Evolutionary conservation across 1,284 basidiomycete genomes (phyloP), one percentile per base, ranked within the genome.

Genomic region (Malassezia furfur): DNA sequence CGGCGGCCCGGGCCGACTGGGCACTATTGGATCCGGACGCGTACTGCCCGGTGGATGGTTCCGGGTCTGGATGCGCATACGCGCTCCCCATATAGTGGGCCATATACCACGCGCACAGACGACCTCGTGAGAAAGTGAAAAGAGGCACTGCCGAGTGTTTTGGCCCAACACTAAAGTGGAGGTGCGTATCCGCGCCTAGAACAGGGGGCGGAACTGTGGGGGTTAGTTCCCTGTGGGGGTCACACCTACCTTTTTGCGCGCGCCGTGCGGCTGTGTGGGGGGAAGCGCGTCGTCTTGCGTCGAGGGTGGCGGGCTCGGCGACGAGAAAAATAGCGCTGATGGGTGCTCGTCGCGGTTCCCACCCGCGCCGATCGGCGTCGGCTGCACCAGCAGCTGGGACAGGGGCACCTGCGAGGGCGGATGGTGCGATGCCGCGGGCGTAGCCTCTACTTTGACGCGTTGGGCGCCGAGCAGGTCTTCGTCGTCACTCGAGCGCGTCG

Each of bases 341-440:
- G 34, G 53, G 25, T 31, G 37, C 32, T 50, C 52, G 36, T 54
- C 52, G 21, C 22, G 46, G n/a, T 31, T 49, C 6, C 52, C 52
- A 12, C 52, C 46, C 19, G 17, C 36, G 3, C 40, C 52, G 14
- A 31, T 19, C 1, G 52, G 52, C 12, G 52, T 54, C 38, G 52
- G 52, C 28, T 38, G 31, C 19, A 54, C 45, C 5, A 45, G 38
- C 17, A 41, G 19, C 21, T 47, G 45, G n/a, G 45, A 34, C 10
- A 47, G 45, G 9, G 45, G 45, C 28, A 34, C 40, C 30, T 43
- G 40, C 2, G 40, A 25, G 6, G 40, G 15, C 7, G 14, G 40
- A 10, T 11, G 11, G 11, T 14, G 36, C n/a, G 36, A 7, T 17
- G 10, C 15, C 15, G 36, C 6, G 2, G 36, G 36, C 36, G 36